Conservation (phyloP, 2,329 filamentous ascomycete genomes). For the Thermothelomyces thermophilus region DNA sequence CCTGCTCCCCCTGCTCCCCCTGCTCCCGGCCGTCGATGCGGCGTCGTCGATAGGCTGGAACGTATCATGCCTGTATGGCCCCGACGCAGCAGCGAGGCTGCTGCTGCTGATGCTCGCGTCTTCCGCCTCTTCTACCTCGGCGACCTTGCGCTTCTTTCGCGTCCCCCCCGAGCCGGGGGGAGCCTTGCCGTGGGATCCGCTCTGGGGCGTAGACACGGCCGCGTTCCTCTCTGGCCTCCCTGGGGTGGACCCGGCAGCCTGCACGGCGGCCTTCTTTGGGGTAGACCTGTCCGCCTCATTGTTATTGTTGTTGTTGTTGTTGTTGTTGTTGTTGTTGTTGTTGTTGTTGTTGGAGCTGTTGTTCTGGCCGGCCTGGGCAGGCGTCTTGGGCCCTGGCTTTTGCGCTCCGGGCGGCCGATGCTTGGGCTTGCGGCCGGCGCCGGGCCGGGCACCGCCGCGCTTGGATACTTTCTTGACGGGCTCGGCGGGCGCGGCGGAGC, state of each 20-base stretch:
- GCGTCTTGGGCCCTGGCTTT: neutral
- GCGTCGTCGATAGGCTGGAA: constrained; percentile 19
- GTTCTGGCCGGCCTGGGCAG: constrained; percentile 1
- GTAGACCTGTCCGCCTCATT: constrained; percentile 5
- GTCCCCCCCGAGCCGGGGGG: neutral
- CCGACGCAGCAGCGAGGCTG: neutral
- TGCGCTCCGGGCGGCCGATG: constrained; percentile 9
- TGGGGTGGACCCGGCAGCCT: neutral
- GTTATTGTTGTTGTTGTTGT: constrained; percentile 8
- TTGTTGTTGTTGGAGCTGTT: constrained; percentile 8
- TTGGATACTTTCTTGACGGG: constrained; percentile 21
- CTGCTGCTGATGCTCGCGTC: neutral
- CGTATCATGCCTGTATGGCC: constrained; percentile 11
- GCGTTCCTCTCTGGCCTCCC: neutral
- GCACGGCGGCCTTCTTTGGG: constrained; percentile 1
- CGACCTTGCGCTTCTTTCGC: constrained; percentile 18
- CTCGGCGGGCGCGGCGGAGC: neutral
- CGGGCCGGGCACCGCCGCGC: constrained; percentile 24
- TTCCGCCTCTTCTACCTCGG: constrained; percentile 11
- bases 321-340: constrained; percentile 8
- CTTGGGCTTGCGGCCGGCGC: constrained; percentile 25
- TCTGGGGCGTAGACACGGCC: neutral
- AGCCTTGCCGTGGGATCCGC: neutral
- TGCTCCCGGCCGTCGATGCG: neutral
- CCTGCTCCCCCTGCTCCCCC: neutral